Evolutionary conservation across 2,329 filamentous ascomycete genomes (phyloP).

Genomic region (Colletotrichum tamarilloi): DNA sequence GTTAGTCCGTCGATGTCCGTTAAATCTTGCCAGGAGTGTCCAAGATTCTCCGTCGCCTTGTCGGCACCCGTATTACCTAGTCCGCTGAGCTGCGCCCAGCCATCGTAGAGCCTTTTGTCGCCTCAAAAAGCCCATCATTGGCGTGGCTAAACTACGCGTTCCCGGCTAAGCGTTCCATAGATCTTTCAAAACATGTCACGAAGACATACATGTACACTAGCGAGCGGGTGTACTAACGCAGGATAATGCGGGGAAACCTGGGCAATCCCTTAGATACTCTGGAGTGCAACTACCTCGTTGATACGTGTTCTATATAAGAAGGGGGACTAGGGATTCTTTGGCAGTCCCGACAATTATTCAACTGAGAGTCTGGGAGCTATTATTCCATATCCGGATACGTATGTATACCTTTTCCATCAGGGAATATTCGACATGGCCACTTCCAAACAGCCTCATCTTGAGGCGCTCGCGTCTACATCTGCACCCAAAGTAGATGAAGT

Average conservation of each 20-base stretch:
- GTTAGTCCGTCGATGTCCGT: neutral
- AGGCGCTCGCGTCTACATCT: neutral
- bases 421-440: neutral
- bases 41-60: neutral
- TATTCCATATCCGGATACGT: too few relatives aligned
- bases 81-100: neutral
- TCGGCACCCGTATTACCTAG: neutral
- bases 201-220: neutral
- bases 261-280: neutral
- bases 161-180: neutral
- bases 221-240: neutral
- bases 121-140: neutral
- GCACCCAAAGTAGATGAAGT: neutral
- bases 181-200: neutral
- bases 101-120: neutral
- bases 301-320: neutral
- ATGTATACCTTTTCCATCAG: neutral
- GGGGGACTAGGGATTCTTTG: neutral
- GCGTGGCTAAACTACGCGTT: neutral
- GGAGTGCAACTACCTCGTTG: neutral
- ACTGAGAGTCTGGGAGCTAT: neutral
- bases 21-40: neutral
- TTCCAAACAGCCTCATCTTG: neutral
- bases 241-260: neutral
- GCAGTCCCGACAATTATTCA: neutral